Evolutionary conservation across 1,139 yeast genomes (phyloP), one percentile per base, ranked within the genome.

Genomic region (Yamadazyma sp.): DNA sequence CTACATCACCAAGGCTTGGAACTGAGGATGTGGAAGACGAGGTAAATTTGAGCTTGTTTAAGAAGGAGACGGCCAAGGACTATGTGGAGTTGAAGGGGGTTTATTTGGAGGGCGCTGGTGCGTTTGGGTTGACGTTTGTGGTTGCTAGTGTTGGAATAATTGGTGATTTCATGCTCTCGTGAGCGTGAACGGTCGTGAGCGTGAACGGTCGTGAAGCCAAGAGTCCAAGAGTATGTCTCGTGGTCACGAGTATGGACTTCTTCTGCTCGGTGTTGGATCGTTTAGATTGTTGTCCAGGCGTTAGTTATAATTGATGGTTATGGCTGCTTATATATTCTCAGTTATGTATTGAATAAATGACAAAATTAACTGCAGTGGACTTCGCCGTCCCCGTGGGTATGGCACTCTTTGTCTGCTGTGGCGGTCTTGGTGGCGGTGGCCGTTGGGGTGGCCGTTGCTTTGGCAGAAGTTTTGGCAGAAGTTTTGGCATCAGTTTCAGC

Each of bases 61-160:
- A 72, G 51, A 73, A 71, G 52, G 71, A 64, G 42, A 52, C 62
- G 23, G 53, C 61, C 33, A 50, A 52, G 29, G 64, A 64, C 38
- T 64, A 74, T 46, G 50, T 56, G 28, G 41, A 46, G 6, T 50
- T 75, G 33, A 54, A 54, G 40, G 40, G 52, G 1, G 61, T 64
- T 14, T 71, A 70, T 50, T 37, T 54, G 13, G 47, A 59, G 23
- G 69, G 76, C 3, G 58, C 70, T 8, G 57, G 60, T n/a, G 57
- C 74, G 33, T 54, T 73, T 4, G 76, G 71, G 13, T 49, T 62
- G 13, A 67, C 76, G 7, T 70, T 74, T 40, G 48, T 64, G 10
- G 54, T 78, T 38, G 67, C 76, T 17, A 44, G 63, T 7, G 51
- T 78, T 41, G 83, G 83, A 8, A 63, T 73, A 39, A 43, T 70